These are phyloP conservation scores for Wickerhamiella sergipiensis DNA, from an alignment of 805 yeast species.

Conservation along the genomic window DNA sequence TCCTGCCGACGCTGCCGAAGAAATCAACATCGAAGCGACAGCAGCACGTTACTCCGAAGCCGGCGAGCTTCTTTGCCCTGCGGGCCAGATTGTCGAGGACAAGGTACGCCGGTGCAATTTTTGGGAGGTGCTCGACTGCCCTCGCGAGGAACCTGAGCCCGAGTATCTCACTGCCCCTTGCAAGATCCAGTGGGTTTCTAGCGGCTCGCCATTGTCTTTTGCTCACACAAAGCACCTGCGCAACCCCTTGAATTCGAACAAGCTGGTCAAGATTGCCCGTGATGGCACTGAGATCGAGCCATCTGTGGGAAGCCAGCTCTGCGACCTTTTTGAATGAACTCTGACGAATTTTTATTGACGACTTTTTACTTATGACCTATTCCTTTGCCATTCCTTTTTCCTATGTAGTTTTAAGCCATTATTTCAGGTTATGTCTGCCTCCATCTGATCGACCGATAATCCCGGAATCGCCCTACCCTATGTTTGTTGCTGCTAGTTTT, in stretches of 20 bases:
- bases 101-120: slow-evolving; percentile 26
- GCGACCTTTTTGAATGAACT: slow-evolving; percentile 18
- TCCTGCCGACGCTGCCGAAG: background rate
- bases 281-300: slow-evolving; percentile 32
- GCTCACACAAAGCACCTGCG: slow-evolving; percentile 20
- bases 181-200: slow-evolving; percentile 26
- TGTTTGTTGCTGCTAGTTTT: too few species aligned
- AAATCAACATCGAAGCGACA: slow-evolving; percentile 2
- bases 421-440: too few species aligned
- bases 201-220: slow-evolving; percentile 20
- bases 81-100: slow-evolving; percentile 25
- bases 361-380: background rate
- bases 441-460: too few species aligned
- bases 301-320: slow-evolving; percentile 21
- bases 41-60: slow-evolving; percentile 2
- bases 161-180: slow-evolving; percentile 28
- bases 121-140: slow-evolving; percentile 25
- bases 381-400: too few species aligned
- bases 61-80: slow-evolving; percentile 18
- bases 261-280: slow-evolving; percentile 30
- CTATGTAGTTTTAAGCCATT: background rate
- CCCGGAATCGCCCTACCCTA: too few species aligned
- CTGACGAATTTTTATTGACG: background rate
- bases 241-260: slow-evolving; percentile 25
- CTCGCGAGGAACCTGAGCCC: slow-evolving; percentile 12